These are phyloP conservation scores for Fusarium pseudonygamai DNA, from an alignment of 2,329 filamentous ascomycete species.

Conservation along the genomic window DNA sequence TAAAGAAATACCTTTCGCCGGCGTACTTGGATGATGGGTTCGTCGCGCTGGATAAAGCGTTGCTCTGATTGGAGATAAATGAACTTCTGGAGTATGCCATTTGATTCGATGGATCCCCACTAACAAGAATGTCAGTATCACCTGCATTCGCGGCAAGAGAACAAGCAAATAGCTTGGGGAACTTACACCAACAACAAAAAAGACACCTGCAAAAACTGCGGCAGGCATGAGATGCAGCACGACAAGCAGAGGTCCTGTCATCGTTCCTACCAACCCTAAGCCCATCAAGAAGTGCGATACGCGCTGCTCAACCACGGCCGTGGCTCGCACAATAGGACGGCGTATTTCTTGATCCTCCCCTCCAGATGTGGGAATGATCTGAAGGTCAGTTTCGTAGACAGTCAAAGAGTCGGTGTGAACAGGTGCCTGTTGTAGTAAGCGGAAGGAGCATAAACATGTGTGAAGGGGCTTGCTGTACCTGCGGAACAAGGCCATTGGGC, in stretches of 20 bases:
- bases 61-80: neutral
- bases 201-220: neutral
- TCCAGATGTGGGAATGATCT: neutral
- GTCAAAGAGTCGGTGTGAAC: neutral
- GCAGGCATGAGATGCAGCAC: neutral
- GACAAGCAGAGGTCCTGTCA: neutral
- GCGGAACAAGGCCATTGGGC: neutral
- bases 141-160: neutral
- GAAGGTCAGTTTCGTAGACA: neutral
- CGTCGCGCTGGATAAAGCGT: neutral
- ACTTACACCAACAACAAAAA: neutral
- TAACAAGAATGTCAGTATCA: neutral
- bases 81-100: neutral
- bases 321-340: neutral
- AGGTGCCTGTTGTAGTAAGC: neutral
- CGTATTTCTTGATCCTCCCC: neutral
- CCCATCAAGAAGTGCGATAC: neutral
- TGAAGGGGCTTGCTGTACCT: neutral
- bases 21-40: neutral
- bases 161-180: accelerated
- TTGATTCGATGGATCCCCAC: neutral
- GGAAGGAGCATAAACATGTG: neutral
- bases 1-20: neutral
- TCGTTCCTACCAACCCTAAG: neutral
- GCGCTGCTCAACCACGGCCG: neutral